Evolutionary conservation across 2,329 filamentous ascomycete genomes (phyloP), one percentile per base, ranked within the genome.

Genomic region (Phaeosphaeria sp.): DNA sequence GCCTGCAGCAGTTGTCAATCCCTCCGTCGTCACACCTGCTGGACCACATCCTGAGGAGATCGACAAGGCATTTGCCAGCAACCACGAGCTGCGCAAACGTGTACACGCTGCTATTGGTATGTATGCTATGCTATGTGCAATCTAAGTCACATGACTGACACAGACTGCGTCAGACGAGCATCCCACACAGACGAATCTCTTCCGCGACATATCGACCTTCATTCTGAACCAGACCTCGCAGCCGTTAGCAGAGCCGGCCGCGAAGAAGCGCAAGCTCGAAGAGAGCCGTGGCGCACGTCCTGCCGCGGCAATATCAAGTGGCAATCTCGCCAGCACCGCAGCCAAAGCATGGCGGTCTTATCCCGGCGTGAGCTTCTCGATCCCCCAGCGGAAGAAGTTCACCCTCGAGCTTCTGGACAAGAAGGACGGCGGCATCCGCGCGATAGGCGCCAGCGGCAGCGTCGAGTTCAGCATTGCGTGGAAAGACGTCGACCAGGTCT

Each of bases 341-440:
- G 60, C 64, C 27, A 69, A 69, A 33, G 67, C 75, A 21, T 76
- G 71, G 65, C 67, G 70, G 21, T 63, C 65, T 27, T 73, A 73
- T 36, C 60, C 69, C 55, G 86, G 88, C 63, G 78, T 87, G 53
- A 87, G 85, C 55, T 88, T 89, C 73, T 81, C 85, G 17, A 80
- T 88, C 0, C 87, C 87, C 2, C 84, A 86, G 65, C 79, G 87
- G 52, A 89, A 89, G 78, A 89, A 89, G 77, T 79, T 88, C 58
- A 84, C 80, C 48, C 78, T 89, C 25, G 83, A 88, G 68, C 72
- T 89, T n/a, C 79, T 85, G 11, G 78, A 78, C 43, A 73, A 74
- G 30, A 69, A 66, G 36, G 71, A 74, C 24, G 77, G 77, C 56
- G 75, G 82, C 51, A 76, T 86, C 39, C 79, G 82, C 44, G 82